These are phyloP conservation scores for Aureobasidium sp. DNA, from an alignment of 2,329 filamentous ascomycete species.

Conservation along the genomic window DNA sequence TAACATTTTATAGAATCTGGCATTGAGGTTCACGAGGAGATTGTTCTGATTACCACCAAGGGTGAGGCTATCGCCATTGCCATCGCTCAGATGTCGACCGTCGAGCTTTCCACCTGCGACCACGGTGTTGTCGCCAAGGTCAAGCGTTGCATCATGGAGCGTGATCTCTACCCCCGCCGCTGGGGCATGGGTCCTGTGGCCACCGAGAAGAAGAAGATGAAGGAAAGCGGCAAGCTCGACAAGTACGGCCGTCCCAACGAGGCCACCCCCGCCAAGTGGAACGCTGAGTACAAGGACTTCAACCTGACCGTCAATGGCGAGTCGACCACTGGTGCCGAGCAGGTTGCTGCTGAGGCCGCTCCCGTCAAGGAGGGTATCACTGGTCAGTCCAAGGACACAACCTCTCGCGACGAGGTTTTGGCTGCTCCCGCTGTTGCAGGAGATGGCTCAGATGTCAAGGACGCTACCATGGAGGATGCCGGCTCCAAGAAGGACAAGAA, in stretches of 20 bases:
- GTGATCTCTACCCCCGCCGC: conserved; percentile 90
- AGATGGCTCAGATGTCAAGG: conserved; percentile 19
- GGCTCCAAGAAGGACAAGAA: conserved; percentile 41
- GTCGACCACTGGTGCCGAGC: conserved; percentile 23
- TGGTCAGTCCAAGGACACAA: conserved; percentile 33
- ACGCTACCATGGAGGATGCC: conserved; percentile 20
- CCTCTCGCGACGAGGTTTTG: conserved; percentile 35
- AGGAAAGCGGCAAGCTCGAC: conserved; percentile 94
- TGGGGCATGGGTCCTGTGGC: conserved; percentile 95
- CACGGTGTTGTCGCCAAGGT: conserved; percentile 98
- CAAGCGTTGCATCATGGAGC: conserved; percentile 99
- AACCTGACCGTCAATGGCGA: conserved; percentile 42
- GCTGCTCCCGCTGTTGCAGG: conserved; percentile 32
- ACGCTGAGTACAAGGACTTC: conserved; percentile 86
- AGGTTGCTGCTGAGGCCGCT: conserved; percentile 29
- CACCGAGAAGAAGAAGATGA: conserved; percentile 98
- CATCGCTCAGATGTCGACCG: conserved; percentile 95
- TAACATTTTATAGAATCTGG: conserved; percentile 56
- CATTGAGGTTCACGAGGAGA: conserved; percentile 92
- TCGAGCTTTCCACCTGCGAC: conserved; percentile 93
- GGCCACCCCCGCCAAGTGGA: conserved; percentile 89
- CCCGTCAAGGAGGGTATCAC: conserved; percentile 30
- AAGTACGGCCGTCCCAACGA: conserved; percentile 94
- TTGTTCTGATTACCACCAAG: conserved; percentile 98
- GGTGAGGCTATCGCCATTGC: conserved; percentile 95